Conservation (phyloP, 306 rosid genomes). For the Arachis hypogaea region DNA sequence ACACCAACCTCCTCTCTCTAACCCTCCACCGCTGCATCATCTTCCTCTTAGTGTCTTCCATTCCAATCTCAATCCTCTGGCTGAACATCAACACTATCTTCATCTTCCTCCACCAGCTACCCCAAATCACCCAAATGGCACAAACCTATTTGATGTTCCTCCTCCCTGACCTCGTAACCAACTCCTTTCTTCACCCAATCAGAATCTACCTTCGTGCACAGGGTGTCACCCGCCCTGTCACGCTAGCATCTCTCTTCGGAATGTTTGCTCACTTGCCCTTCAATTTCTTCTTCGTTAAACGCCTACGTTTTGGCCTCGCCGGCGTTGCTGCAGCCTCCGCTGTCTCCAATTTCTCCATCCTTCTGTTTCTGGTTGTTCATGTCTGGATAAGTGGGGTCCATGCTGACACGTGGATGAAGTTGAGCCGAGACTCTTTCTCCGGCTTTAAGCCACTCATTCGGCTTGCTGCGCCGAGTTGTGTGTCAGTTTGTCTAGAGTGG, state of each 20-base stretch:
- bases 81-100: constrained; percentile 62
- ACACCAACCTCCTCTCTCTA: constrained; percentile 66
- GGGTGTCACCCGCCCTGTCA: constrained; percentile 70
- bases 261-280: constrained; percentile 59
- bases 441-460: constrained; percentile 72
- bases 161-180: constrained; percentile 81
- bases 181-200: constrained; percentile 84
- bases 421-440: constrained; percentile 62
- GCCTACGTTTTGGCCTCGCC: constrained; percentile 46
- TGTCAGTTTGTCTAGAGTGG: constrained; percentile 93
- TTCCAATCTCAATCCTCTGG: constrained; percentile 87
- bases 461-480: constrained; percentile 86
- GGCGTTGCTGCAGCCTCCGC: constrained; percentile 86
- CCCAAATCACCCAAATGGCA: constrained; percentile 51
- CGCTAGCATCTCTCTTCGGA: constrained; percentile 76
- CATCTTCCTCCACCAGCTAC: constrained; percentile 51
- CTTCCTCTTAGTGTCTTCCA: constrained; percentile 59
- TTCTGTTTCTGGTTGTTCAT: constrained; percentile 42
- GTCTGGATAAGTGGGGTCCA: constrained; percentile 52
- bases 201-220: constrained; percentile 92
- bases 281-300: constrained; percentile 46
- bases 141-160: constrained; percentile 62
- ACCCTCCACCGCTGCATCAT: constrained; percentile 83
- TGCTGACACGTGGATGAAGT: constrained; percentile 62
- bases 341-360: constrained; percentile 57